Conservation (phyloP, 441 rosid species). For the Kokia cookei region DNA sequence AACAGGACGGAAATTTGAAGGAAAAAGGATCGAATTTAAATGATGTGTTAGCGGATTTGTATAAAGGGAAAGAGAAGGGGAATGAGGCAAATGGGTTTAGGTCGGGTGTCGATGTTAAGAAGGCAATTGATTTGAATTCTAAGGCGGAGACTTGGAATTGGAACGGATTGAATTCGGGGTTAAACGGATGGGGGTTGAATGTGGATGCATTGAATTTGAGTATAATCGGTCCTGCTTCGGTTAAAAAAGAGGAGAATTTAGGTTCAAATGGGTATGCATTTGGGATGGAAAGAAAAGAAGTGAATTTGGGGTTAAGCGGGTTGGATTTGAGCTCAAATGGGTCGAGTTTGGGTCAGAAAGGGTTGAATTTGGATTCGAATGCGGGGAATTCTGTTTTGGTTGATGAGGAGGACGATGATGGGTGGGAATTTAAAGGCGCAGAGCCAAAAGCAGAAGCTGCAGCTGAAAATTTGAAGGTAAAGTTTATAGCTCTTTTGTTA, state of each 20-base stretch:
- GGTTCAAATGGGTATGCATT: constrained; percentile 9
- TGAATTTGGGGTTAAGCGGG: constrained; percentile 2
- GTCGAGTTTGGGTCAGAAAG: constrained; percentile 6
- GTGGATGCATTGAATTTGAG: constrained; percentile 10
- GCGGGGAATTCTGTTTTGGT: constrained; percentile 7
- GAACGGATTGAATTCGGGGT: constrained; percentile 13
- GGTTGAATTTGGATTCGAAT: constrained; percentile 1
- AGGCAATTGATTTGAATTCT: constrained; percentile 13
- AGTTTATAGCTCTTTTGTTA: not conserved
- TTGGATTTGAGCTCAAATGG: constrained; percentile 1
- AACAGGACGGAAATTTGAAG: constrained; percentile 20
- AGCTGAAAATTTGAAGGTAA: constrained; percentile 1
- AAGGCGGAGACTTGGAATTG: constrained; percentile 19
- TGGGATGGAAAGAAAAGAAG: constrained; percentile 16
- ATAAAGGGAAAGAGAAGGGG: constrained; percentile 24
- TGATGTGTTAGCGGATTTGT: constrained; percentile 45
- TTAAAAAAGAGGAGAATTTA: constrained; percentile 8
- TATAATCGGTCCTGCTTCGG: not conserved
- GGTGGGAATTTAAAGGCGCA: constrained; percentile 39
- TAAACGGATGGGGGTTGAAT: constrained; percentile 6
- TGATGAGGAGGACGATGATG: constrained; percentile 24
- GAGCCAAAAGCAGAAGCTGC: constrained; percentile 10
- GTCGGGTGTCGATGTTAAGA: not conserved
- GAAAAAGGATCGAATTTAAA: constrained; percentile 19
- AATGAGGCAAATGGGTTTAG: constrained; percentile 18